Base-by-base conservation (phyloP, 148 eudicot species). In the Vaccinium vitisidaea region DNA sequence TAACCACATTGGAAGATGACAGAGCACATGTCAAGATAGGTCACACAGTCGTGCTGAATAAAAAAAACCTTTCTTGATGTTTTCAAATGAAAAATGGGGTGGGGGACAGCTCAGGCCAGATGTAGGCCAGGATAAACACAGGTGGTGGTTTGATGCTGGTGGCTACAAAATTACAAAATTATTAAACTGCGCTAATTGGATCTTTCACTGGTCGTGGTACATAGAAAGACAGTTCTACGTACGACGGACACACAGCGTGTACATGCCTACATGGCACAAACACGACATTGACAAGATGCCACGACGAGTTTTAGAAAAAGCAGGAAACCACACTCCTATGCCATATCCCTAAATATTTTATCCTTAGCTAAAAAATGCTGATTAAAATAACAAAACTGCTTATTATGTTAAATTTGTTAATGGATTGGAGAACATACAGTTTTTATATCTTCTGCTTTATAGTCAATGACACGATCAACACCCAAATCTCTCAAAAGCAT, bases 401-500 rank as follows among this genome's bases (percentile, higher is more conserved):
- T 67, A 67, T 23, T 25, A 1, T 12, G 15, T 11, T 3, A 54
- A 27, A 27, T 69, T 13, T 19, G 2, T 14, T 69, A 54, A 69
- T 0, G 63, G 12, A 82, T 46, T 73, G 6, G 36, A 65, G 27
- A 43, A 83, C 87, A 79, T 86, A 96, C 99, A 75, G 92, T 87
- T 88, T 96, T 94, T 21, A 94, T 88, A 84, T 91, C 91, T 91
- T 96, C 99, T 75, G 88, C 89, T 86, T 84, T 93, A 84, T 96
- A 96, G 91, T 96, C 93, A 77, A 96, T 96, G 84, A 96, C 96
- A 81, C 98, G 94, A 88, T 96, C 98, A 88, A 90, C 99, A 86
- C 98, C 98, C 89, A 96, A 86, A 84, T 86, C 87, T 87, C 88
- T 94, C 90, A 96, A 84, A 82, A 93, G 91, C 74, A 25, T 81